Evolutionary conservation across 1,284 basidiomycete species (phyloP).

Genomic region (Earliella scabrosa): DNA sequence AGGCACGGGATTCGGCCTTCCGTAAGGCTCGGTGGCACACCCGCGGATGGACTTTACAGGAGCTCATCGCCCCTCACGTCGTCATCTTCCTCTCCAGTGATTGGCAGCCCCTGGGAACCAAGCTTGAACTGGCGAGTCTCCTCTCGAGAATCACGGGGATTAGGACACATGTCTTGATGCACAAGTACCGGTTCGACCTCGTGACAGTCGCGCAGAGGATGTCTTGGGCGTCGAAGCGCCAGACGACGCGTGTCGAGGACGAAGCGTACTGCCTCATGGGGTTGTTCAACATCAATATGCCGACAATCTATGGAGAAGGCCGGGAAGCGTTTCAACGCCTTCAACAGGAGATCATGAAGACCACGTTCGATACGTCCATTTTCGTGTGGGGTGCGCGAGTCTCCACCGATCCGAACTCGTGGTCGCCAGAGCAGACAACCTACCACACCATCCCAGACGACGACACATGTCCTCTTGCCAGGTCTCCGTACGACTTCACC

Average conservation of each 20-base stretch:
- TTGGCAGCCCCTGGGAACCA: no score
- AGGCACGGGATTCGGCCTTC: neutral
- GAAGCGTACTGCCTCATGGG: conserved; percentile 5
- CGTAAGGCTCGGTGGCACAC: conserved; percentile 5
- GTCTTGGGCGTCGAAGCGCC: neutral
- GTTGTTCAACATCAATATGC: conserved; percentile 2
- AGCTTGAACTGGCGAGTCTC: no score
- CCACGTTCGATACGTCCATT: neutral
- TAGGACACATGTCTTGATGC: no score
- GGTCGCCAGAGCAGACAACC: no score
- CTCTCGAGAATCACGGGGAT: no score
- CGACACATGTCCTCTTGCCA: no score
- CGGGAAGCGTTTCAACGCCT: neutral
- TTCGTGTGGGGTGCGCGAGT: conserved; percentile 7
- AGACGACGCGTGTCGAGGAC: neutral
- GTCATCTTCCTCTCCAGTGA: conserved; percentile 7
- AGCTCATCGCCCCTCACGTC: conserved; percentile 8
- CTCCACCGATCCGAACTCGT: no score
- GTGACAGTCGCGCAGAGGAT: conserved; percentile 1
- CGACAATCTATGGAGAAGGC: conserved; percentile 6
- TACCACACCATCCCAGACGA: no score
- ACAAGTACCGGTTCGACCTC: no score
- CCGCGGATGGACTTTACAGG: conserved; percentile 9
- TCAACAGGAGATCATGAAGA: conserved; percentile 4
- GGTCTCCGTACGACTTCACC: no score